These are phyloP conservation scores for Meyerozyma elateridarum DNA, from an alignment of 1,139 yeast species.

Conservation along the genomic window DNA sequence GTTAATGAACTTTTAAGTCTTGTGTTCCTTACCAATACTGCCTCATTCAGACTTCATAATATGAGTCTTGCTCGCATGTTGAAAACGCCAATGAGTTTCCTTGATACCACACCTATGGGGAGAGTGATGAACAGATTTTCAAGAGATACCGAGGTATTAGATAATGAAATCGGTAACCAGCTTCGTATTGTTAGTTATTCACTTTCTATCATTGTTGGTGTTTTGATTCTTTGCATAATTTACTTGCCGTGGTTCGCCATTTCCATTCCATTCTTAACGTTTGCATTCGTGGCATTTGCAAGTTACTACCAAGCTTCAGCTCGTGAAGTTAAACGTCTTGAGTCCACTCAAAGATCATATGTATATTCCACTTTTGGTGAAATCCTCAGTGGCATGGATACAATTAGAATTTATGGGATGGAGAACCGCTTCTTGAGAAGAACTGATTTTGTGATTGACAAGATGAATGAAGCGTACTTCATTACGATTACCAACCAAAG, in stretches of 20 bases:
- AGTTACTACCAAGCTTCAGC: constrained; percentile 7
- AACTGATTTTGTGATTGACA: constrained; percentile 1
- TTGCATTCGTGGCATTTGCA: constrained; percentile 4
- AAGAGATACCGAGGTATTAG: constrained; percentile 7
- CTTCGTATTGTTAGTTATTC: constrained; percentile 5
- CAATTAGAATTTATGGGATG: constrained; percentile 5
- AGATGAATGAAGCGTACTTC: constrained; percentile 6
- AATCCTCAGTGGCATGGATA: constrained; percentile 6
- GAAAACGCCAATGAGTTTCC: constrained; percentile 6
- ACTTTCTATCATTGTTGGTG: constrained; percentile 5
- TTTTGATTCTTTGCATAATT: constrained; percentile 8
- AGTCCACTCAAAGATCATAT: constrained; percentile 4
- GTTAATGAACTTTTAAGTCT: constrained; percentile 2
- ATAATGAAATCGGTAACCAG: constrained; percentile 5
- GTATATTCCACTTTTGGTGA: constrained; percentile 6
- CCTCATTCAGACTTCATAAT: constrained; percentile 4
- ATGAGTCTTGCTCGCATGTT: constrained; percentile 2
- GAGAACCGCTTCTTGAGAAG: background rate
- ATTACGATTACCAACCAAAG: constrained; percentile 5
- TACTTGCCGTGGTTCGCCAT: constrained; percentile 10
- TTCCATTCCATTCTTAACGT: constrained; percentile 5
- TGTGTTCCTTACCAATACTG: constrained; percentile 3
- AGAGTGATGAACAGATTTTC: constrained; percentile 7
- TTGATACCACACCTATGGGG: constrained; percentile 8
- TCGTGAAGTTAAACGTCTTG: constrained; percentile 7